A percentile compares a stretch with the other conserved stretches of the same genome.
phyloP scores from a whole-genome alignment of 306 rosid genomes.

The Dalbergia oliveri region DNA sequence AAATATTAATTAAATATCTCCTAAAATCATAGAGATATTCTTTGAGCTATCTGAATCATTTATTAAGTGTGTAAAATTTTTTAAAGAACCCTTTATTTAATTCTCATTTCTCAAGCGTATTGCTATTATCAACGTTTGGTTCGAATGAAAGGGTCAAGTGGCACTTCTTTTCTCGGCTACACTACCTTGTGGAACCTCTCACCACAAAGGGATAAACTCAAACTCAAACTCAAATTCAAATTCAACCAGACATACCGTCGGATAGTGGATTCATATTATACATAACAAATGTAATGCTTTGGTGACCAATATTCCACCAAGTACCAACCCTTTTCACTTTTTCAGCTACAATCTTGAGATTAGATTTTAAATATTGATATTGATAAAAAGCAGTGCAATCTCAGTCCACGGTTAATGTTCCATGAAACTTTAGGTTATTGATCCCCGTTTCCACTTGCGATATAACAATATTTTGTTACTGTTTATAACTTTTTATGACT shows the following conservation, averaged over 20 bases:
- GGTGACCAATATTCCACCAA: slow-evolving; percentile 36
- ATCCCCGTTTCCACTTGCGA: background rate
- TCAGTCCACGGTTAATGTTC: too few relatives aligned
- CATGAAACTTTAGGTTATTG: background rate
- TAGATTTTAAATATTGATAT: background rate
- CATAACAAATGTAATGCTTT: slow-evolving; percentile 24
- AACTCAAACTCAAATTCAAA: background rate
- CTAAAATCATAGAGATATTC: too few relatives aligned
- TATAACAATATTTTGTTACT: too few relatives aligned
- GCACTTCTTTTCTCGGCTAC: background rate
- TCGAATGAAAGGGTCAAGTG: background rate
- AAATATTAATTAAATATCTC: too few relatives aligned
- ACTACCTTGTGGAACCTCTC: background rate
- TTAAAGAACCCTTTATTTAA: too few relatives aligned
- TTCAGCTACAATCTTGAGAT: background rate
- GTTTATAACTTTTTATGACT: too few relatives aligned
- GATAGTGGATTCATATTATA: background rate
- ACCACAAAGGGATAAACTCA: background rate
- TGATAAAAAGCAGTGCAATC: background rate
- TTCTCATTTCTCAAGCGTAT: too few relatives aligned
- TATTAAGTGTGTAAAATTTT: too few relatives aligned
- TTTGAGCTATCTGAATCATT: too few relatives aligned
- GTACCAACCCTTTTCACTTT: background rate
- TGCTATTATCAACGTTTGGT: too few relatives aligned
- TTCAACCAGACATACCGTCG: background rate